Evolutionary conservation across 345 rosid species (phyloP).

Genomic region (Tarenaya hassleriana): DNA sequence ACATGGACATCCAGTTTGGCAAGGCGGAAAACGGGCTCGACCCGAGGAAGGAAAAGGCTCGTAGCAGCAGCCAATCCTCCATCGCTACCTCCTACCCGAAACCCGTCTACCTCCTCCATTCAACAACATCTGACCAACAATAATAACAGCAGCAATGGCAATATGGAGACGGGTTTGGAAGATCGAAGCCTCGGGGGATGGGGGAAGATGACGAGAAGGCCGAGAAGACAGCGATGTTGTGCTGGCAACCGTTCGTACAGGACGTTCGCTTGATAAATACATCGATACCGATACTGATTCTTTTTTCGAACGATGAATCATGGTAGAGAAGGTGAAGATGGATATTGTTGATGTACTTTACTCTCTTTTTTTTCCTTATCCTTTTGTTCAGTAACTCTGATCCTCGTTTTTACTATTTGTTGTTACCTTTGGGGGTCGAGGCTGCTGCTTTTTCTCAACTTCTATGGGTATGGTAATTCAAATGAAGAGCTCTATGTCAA

Average conservation of each 20-base stretch:
- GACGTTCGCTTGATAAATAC: too few relatives aligned
- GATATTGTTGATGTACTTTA: too few relatives aligned
- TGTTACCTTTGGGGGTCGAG: too few relatives aligned
- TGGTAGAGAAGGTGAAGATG: too few relatives aligned
- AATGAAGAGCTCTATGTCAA: too few relatives aligned
- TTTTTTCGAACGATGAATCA: too few relatives aligned
- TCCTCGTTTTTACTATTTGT: too few relatives aligned
- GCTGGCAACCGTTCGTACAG: not conserved
- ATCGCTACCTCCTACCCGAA: conserved; percentile 3
- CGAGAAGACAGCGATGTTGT: conserved; percentile 47
- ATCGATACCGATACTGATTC: too few relatives aligned
- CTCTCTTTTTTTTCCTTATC: too few relatives aligned
- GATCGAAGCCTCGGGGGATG: conserved; percentile 56
- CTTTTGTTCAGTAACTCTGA: too few relatives aligned
- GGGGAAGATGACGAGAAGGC: conserved; percentile 86
- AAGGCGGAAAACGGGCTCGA: conserved; percentile 33
- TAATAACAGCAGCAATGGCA: conserved; percentile 16
- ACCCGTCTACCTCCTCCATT: not conserved
- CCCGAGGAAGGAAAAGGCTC: conserved; percentile 40
- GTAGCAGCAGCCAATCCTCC: conserved; percentile 21
- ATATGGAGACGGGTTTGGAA: conserved; percentile 34
- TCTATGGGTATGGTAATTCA: too few relatives aligned
- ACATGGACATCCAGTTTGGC: conserved; percentile 44
- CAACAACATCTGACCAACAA: not conserved
- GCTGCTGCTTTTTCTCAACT: too few relatives aligned